Evolutionary conservation across 1,139 yeast species (phyloP).

Genomic region (Debaryomyces coudertii): DNA sequence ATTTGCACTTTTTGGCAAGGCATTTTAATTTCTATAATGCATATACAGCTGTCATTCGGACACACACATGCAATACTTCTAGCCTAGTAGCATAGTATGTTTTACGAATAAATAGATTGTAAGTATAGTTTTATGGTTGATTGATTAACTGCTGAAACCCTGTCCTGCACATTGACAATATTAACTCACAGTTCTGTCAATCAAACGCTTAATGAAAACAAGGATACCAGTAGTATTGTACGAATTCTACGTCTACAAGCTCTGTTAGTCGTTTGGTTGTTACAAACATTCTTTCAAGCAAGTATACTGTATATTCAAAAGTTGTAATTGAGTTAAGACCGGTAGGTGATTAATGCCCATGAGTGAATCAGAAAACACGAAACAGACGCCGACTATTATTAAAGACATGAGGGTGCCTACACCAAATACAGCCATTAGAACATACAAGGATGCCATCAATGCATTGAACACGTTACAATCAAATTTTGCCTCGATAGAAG

Average conservation of each 20-base stretch:
- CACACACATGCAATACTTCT: no score
- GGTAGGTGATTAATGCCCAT: background rate
- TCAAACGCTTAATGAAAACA: background rate
- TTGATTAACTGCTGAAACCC: background rate
- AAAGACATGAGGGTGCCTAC: slow-evolving; percentile 7
- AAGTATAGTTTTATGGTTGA: background rate
- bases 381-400: slow-evolving; percentile 4
- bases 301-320: background rate
- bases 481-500: slow-evolving; percentile 87
- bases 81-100: background rate
- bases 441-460: slow-evolving; percentile 72
- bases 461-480: slow-evolving; percentile 89
- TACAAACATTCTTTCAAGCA: background rate
- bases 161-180: background rate
- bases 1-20: background rate
- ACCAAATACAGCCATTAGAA: slow-evolving; percentile 19
- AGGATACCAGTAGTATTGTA: background rate
- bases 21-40: background rate
- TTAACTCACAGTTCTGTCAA: background rate
- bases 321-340: background rate
- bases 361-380: slow-evolving; percentile 11
- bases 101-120: background rate
- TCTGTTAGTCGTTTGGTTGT: background rate
- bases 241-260: background rate
- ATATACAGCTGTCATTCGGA: no score